Base-by-base conservation (phyloP, 2,329 filamentous ascomycete species). In the Pseudophaeomoniella oleicola region DNA sequence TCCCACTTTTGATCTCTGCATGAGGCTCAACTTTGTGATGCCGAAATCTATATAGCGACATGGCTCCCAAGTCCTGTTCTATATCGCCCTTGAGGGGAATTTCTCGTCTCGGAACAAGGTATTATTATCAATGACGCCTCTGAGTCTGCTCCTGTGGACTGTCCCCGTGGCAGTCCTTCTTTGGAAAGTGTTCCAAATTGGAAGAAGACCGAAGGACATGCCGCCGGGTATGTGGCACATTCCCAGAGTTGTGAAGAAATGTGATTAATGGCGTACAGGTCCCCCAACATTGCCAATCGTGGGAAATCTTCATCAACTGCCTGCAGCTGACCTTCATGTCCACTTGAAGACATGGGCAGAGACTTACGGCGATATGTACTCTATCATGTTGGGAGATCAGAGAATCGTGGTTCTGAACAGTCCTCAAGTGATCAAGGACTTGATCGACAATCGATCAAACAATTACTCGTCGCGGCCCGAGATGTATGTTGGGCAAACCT, bases 321-420 rank as follows among this genome's bases (percentile, higher is more conserved):
- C 22, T 9, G n/a, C 6, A 6, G n/a, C 6, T 9, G 22, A 27
- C 6, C 6, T 27, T 27, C 22, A 27, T 16, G 32, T 38, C 19
- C 14, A 40, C 32, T 40, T 27, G n/a, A 27, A 27, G 22, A 27
- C 22, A 27, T 75, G 70, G 70, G 60, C 69, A 0, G 60, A 60
- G 36, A 58, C 51, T 29, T 66, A 66, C 39, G 64, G 66, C 1
- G 46, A 56, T 1, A 69, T 75, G 2, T 75, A 69, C 46, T 71
- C 75, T 45, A 68, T 75, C 14, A 64, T 69, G 46, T 50, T 75
- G 4, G 71, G 71, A 0, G 74, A 75, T 33, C 59, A 72, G 12
- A 68, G 69, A 1, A 56, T 73, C 11, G 60, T 75, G 2, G 62
- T 75, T 6, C 62, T 75, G 32, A 74, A 74, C 46, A 66, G 64